Conservation (phyloP, 164 flowering plant genomes). For the Berberis thunbergii region DNA sequence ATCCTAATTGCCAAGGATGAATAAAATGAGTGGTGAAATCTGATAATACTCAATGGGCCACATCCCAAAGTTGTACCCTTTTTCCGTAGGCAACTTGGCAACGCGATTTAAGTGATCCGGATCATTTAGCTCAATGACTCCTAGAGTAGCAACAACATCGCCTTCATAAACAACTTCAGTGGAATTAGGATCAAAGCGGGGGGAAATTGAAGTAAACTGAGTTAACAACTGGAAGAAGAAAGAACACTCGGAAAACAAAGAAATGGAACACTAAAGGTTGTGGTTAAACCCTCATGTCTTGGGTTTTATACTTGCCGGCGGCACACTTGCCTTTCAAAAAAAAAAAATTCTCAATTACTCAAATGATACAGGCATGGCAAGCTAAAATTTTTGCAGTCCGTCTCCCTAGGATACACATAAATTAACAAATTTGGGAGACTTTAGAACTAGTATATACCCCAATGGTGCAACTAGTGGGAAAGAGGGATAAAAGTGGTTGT, state of each 20-base stretch:
- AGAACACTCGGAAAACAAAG: not conserved
- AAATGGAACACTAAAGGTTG: not conserved
- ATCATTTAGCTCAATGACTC: slow-evolving; percentile 13
- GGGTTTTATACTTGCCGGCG: no score
- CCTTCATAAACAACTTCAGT: no score
- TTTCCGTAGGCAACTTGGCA: slow-evolving; percentile 13
- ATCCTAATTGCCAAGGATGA: slow-evolving; percentile 7
- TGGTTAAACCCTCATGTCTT: no score
- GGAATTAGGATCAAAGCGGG: slow-evolving; percentile 22
- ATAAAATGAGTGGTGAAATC: slow-evolving; percentile 29
- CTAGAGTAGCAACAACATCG: slow-evolving; percentile 22
- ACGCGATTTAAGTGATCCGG: slow-evolving; percentile 4
- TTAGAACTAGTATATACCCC: no score
- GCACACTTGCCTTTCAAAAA: no score
- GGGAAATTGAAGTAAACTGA: slow-evolving; percentile 18
- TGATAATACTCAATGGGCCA: slow-evolving; percentile 10
- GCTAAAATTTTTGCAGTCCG: no score
- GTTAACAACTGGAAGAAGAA: not conserved
- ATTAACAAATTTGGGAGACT: no score
- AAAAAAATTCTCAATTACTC: no score
- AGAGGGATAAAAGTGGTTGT: no score
- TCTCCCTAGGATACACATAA: no score
- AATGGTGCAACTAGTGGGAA: no score
- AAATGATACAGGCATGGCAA: no score
- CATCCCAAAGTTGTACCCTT: slow-evolving; percentile 23